A percentile compares a stretch with the other conserved stretches of the same genome.
Evolutionary conservation across 2,329 filamentous ascomycete genomes (phyloP).

Genomic region (Apiospora sp.): DNA sequence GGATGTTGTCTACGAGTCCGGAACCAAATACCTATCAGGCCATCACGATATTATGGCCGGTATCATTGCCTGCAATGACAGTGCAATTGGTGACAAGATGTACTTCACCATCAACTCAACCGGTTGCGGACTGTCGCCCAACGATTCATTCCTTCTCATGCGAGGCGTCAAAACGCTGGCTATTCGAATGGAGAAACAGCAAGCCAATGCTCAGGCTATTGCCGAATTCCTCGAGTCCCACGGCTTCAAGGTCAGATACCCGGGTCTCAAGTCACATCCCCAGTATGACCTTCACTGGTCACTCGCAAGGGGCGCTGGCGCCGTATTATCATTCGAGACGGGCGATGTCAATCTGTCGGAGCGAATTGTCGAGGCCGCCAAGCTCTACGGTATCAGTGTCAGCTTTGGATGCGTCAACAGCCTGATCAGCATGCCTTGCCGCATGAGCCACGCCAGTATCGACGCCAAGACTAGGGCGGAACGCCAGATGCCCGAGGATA

Average conservation of each 20-base stretch:
- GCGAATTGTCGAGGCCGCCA: slow-evolving; percentile 91
- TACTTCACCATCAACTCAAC: slow-evolving; percentile 98
- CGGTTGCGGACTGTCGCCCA: slow-evolving; percentile 91
- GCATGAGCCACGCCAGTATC: slow-evolving; percentile 99
- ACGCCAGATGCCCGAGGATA: slow-evolving; percentile 93
- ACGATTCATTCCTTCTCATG: slow-evolving; percentile 95
- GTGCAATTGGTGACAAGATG: slow-evolving; percentile 82
- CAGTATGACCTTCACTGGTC: slow-evolving; percentile 97
- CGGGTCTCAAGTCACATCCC: slow-evolving; percentile 91
- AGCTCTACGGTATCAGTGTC: slow-evolving; percentile 93
- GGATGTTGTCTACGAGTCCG: slow-evolving; percentile 96
- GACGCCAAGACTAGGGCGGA: slow-evolving; percentile 92
- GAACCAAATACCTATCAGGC: slow-evolving; percentile 96
- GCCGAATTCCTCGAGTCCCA: slow-evolving; percentile 90
- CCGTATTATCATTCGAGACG: slow-evolving; percentile 95
- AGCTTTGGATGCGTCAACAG: slow-evolving; percentile 99
- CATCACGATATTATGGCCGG: slow-evolving; percentile 99
- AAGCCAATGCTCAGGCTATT: slow-evolving; percentile 88
- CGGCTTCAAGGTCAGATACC: slow-evolving; percentile 95
- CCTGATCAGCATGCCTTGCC: slow-evolving; percentile 98
- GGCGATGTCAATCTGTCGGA: slow-evolving; percentile 85
- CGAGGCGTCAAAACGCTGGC: slow-evolving; percentile 95
- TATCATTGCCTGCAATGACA: slow-evolving; percentile 90
- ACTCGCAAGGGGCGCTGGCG: slow-evolving; percentile 92
- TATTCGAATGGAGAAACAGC: slow-evolving; percentile 98